Conservation (phyloP, 2,329 filamentous ascomycete genomes). For the Penicillium hesseltinei region DNA sequence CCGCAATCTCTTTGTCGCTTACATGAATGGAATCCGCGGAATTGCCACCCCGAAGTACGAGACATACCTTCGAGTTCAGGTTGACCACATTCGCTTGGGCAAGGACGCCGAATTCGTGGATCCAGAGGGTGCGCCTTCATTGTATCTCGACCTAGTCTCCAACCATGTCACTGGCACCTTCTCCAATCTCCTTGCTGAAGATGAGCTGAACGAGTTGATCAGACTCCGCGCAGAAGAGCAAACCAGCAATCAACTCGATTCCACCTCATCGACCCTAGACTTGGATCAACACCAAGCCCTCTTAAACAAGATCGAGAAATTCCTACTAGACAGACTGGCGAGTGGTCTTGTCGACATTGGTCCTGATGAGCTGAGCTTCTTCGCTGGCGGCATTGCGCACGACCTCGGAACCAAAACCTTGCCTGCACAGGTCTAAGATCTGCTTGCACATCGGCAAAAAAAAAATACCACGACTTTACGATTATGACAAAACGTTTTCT, state of each 20-base stretch:
- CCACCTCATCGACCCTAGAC: constrained; percentile 8
- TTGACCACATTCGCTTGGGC: constrained; percentile 35
- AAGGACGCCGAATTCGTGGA: constrained; percentile 35
- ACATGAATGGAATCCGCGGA: constrained; percentile 44
- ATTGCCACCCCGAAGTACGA: constrained; percentile 36
- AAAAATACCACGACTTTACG: constrained; percentile 22
- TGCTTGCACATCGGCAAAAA: not conserved
- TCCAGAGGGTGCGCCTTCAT: constrained; percentile 28
- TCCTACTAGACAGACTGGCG: constrained; percentile 36
- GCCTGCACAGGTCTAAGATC: constrained; percentile 7
- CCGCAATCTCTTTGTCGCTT: constrained; percentile 40
- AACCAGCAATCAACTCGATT: constrained; percentile 8
- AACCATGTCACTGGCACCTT: constrained; percentile 43
- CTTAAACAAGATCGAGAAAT: constrained; percentile 35
- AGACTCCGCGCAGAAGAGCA: constrained; percentile 26
- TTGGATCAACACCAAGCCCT: constrained; percentile 21
- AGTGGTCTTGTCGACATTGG: constrained; percentile 31
- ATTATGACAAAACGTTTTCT: constrained; percentile 18
- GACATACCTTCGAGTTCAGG: constrained; percentile 33
- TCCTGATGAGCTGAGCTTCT: constrained; percentile 41
- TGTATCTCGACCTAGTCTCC: constrained; percentile 39
- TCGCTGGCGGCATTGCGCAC: constrained; percentile 39
- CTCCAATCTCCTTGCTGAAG: constrained; percentile 38
- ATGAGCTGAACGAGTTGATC: constrained; percentile 38
- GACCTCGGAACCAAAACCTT: constrained; percentile 28